These are phyloP conservation scores for Aspergillus ellipticus DNA, from an alignment of 495 filamentous ascomycete genomes.

Conservation along the genomic window DNA sequence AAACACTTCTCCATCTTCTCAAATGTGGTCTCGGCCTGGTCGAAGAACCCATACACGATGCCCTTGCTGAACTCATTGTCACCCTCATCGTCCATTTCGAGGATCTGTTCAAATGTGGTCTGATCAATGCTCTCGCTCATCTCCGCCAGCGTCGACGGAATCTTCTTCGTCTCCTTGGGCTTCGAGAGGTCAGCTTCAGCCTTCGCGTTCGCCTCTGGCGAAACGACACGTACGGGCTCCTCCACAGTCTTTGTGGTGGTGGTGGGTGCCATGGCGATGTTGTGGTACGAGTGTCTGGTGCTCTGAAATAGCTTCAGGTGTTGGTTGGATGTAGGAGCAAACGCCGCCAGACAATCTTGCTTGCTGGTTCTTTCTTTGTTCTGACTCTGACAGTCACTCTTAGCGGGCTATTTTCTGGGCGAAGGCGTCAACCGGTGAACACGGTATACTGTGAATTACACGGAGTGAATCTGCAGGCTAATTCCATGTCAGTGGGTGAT, in stretches of 20 bases:
- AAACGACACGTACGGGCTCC: slow-evolving; percentile 22
- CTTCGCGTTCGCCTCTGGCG: not conserved
- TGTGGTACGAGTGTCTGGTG: not conserved
- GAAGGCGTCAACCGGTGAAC: slow-evolving; percentile 5
- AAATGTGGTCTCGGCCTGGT: slow-evolving; percentile 85
- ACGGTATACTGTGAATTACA: slow-evolving; percentile 16
- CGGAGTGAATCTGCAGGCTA: slow-evolving; percentile 15
- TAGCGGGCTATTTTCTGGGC: slow-evolving; percentile 1
- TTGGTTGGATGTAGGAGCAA: not conserved
- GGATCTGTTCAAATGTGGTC: slow-evolving; percentile 84
- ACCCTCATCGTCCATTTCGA: slow-evolving; percentile 92
- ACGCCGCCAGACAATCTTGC: not conserved
- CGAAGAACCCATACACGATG: slow-evolving; percentile 90
- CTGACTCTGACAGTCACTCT: not conserved
- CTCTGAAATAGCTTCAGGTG: not conserved
- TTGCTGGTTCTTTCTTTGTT: not conserved
- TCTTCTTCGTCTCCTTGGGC: slow-evolving; percentile 32
- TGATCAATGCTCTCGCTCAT: slow-evolving; percentile 71
- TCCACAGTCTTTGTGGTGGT: slow-evolving; percentile 29
- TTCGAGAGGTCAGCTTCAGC: slow-evolving; percentile 14
- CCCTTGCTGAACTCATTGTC: slow-evolving; percentile 74
- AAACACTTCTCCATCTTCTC: slow-evolving; percentile 74
- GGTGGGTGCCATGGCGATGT: slow-evolving; percentile 28
- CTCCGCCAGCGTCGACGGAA: slow-evolving; percentile 44
- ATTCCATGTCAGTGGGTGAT: slow-evolving; percentile 20